phyloP scores from a whole-genome alignment of 257 asterid genomes.

The Solanum microdontum region DNA sequence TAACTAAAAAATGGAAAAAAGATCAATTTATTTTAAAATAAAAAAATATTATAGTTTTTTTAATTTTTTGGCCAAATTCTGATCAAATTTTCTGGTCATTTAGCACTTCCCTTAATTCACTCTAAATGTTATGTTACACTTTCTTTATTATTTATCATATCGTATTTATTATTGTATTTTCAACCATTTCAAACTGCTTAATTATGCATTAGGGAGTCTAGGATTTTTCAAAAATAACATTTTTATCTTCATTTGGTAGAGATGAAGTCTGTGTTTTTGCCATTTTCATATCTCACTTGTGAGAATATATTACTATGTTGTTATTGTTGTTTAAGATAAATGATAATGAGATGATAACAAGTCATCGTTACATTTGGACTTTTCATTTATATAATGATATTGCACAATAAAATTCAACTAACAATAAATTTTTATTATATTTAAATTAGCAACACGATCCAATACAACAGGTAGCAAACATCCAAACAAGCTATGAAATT shows the following conservation, averaged over 20 bases:
- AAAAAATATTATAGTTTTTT: too few species aligned
- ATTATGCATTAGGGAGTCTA: neutral
- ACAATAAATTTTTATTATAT: neutral
- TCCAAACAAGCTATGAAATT: neutral
- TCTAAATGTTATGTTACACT: neutral
- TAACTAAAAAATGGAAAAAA: too few species aligned
- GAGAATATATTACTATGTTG: too few species aligned
- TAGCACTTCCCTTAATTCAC: too few species aligned
- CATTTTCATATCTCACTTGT: neutral
- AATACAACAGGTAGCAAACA: neutral
- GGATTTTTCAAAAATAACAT: too few species aligned
- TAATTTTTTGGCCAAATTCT: too few species aligned
- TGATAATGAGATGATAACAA: too few species aligned
- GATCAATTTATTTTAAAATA: too few species aligned
- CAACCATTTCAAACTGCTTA: neutral
- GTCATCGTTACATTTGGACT: neutral
- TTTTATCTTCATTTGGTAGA: neutral
- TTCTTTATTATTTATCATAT: neutral
- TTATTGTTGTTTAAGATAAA: neutral
- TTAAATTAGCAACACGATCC: neutral
- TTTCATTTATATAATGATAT: neutral
- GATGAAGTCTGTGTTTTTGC: neutral
- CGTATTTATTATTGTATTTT: too few species aligned
- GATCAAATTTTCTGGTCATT: too few species aligned
- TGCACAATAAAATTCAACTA: neutral